Evolutionary conservation across 208 protist species (phyloP), one percentile per base, ranked within the genome.

Genomic region (Leishmania lainsoni): DNA sequence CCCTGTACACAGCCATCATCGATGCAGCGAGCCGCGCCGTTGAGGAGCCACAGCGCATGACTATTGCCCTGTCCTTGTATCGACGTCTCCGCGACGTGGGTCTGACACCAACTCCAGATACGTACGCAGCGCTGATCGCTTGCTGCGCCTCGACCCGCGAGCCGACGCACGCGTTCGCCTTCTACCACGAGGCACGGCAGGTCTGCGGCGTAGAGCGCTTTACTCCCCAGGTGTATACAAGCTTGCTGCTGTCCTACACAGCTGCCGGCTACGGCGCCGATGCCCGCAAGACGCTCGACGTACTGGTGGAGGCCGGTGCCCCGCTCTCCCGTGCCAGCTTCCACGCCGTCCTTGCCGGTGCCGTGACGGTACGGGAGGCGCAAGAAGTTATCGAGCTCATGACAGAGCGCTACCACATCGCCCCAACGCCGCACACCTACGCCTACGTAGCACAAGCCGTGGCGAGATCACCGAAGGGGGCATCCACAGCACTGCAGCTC

Each of bases 131-230:
- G 16, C 87, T 97, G 49, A 95, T 97, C 45, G 89, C 90, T 12
- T 95, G 91, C 78, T 93, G 89, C 76, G 92, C 92, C 70, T 86
- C 87, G 22, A 86, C 76, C 22, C 78, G 83, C 22, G 94, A 96
- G 81, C 92, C 94, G 68, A 95, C 88, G 56, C 92, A 92, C 20
- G 90, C 91, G 74, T 96, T 97, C 81, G 93, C 91, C 20, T 94
- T 97, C 79, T 96, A 94, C 73, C 94, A 96, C 69, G 94, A 97
- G 75, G 92, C 94, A 1, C 89, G 84, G 17, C 78, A 85, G 29
- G 76, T 89, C 26, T 94, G 88, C 59, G 91, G 90, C 5, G 76
- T 84, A 45, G 10, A 83, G 70, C 20, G 70, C 45, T 89, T 97
- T 52, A 84, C 88, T 4, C 88, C 94, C 1, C 61, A 80, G 26